Evolutionary conservation across 2,329 filamentous ascomycete genomes (phyloP), one percentile per base, ranked within the genome.

Genomic region (Hymenotorrendiella dingleyae): DNA sequence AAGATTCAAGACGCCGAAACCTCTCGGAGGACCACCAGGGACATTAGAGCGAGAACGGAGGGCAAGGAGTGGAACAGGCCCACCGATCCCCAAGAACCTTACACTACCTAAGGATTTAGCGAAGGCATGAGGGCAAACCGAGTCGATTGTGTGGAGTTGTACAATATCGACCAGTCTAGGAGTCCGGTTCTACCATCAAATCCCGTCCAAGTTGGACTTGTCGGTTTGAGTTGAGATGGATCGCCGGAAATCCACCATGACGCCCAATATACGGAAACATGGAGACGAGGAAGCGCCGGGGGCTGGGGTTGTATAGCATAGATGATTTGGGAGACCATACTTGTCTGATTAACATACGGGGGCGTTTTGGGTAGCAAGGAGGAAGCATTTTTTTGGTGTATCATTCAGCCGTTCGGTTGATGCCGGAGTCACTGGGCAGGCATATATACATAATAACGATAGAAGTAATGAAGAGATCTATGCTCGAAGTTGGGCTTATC

Each of bases 1-100:
- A 47, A 77, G 80, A 57, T 79, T 84, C 62, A 76, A 71, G 54
- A 67, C 61, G 34, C 62, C 44, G 52, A 61, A 52, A 26, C 61
- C 66, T 57, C 64, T 59, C 40, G 64, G 52, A 52, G 64, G 65
- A 12, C 56, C 57, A 23, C 58, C 60, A 56, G 71, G 59, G 43
- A 67, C 59, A 11, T 22, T 60, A 4, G 60, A 62, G 43, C 53
- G 68, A 48, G 67, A 73, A 45, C 60, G 73, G 48, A 64, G 66
- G 37, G 73, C 63, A 24, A 55, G 63, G 46, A 65, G 64, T 50
- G 63, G 63, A 28, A 65, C 62, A 9, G 67, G 68, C 6, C 65
- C 61, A 23, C 59, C 60, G 14, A 11, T 45, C n/a, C 60, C 58
- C n/a, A 32, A 40, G 33, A 36, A 36, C 16, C 33, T 36, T n/a